Evolutionary conservation across 805 yeast genomes (phyloP).

Genomic region (Ogataea neopini): DNA sequence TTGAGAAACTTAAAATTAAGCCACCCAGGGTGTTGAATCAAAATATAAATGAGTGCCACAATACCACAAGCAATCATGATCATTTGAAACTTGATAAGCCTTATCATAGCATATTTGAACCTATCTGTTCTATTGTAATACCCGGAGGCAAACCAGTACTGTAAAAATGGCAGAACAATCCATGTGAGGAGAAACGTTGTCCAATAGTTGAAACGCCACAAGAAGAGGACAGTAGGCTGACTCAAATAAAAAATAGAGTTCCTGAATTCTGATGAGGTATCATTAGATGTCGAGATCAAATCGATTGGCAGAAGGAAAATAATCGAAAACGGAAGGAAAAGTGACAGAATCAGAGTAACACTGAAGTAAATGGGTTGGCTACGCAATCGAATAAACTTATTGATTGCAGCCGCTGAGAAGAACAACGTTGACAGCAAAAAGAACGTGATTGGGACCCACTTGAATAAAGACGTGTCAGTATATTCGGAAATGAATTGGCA

Average conservation of each 20-base stretch:
- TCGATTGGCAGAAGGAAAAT: constrained; percentile 76
- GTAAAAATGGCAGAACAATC: constrained; percentile 70
- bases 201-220: constrained; percentile 84
- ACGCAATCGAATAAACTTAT: constrained; percentile 37
- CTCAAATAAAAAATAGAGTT: constrained; percentile 46
- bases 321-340: constrained; percentile 74
- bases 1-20: constrained; percentile 51
- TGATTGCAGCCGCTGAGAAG: constrained; percentile 37
- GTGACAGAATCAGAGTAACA: constrained; percentile 54
- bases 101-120: constrained; percentile 56
- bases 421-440: constrained; percentile 30
- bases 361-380: constrained; percentile 44
- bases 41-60: constrained; percentile 58
- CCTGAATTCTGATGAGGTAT: constrained; percentile 26
- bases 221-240: constrained; percentile 46
- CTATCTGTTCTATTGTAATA: constrained; percentile 48
- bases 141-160: constrained; percentile 73
- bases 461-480: not conserved
- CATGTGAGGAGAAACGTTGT: constrained; percentile 76
- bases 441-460: constrained; percentile 31
- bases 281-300: constrained; percentile 52
- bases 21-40: constrained; percentile 38
- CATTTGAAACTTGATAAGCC: constrained; percentile 61
- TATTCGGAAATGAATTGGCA: not conserved
- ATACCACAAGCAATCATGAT: constrained; percentile 53